Base-by-base conservation (phyloP, 2,329 filamentous ascomycete genomes). In the Westerdykella aurantiaca region DNA sequence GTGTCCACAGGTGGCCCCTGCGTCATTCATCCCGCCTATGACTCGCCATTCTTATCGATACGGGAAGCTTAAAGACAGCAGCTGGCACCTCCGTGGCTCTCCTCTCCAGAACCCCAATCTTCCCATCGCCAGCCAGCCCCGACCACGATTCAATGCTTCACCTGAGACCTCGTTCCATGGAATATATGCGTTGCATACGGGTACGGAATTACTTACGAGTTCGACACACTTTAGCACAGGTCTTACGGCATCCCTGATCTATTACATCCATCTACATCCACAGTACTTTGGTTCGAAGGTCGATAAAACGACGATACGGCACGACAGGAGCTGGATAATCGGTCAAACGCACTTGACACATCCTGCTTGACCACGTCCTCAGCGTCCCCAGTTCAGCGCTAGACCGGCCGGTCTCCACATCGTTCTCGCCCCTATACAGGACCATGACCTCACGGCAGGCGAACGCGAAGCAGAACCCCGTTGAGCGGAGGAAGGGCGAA, bases 401-500 rank as follows among this genome's bases (percentile, higher is more conserved):
- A 42, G 22, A 37, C 12, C 33, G 13, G 33, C n/a, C 16, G n/a
- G 5, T 35, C 6, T 35, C n/a, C 33, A 16, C 33, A 3, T 35
- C 9, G n/a, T 12, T 13, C 33, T 35, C 16, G 21, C 25, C 17
- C 6, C 7, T 13, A 39, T 7, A 23, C 42, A 39, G 35, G 21
- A 50, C 34, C 44, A 69, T 68, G 64, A 51, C 62, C 34, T 59
- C 65, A 43, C 52, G 64, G 54, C 57, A 64, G 44, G 65, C 69
- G 46, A 14, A 35, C 17, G 33, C 33, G 11, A 86, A 83, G 66
- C 78, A 82, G 61, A 79, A 83, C 46, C 77, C 80, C 34, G 82
- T 88, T 60, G 90, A 95, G 69, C 81, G 86, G 68, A 84, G 88
- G 55, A 88, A 87, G 71, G 89, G 89, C 55, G 90, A 96, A 72